Evolutionary conservation across 2,329 filamentous ascomycete genomes (phyloP).

Genomic region (Myriosclerotinia scirpicola): DNA sequence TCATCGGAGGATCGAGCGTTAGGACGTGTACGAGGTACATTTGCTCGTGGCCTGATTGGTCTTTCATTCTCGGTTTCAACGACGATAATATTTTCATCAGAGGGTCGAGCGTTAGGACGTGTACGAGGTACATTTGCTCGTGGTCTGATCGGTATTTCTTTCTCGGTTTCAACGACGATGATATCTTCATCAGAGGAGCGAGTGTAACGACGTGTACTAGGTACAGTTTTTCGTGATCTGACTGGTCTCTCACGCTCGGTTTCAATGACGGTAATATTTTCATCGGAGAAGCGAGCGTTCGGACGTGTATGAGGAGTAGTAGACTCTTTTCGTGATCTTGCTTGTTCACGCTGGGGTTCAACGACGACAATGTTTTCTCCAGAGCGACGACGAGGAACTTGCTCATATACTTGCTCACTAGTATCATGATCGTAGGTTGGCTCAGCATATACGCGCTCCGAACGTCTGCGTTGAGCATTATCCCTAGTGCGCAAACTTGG

Average conservation of each 20-base stretch:
- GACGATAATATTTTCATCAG: background rate
- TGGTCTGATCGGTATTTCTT: too few species aligned
- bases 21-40: too few species aligned
- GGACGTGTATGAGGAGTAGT: background rate
- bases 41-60: background rate
- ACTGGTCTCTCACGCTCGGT: background rate
- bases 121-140: too few species aligned
- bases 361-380: background rate
- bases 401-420: background rate
- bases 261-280: background rate
- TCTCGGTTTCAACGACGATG: too few species aligned
- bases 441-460: conserved; percentile 2
- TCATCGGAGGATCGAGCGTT: too few species aligned
- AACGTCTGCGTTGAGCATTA: conserved; percentile 8
- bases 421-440: conserved; percentile 1
- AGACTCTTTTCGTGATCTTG: background rate
- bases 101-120: background rate
- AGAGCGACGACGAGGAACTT: background rate
- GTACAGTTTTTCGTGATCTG: too few species aligned
- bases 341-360: conserved; percentile 1
- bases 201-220: too few species aligned
- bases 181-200: too few species aligned
- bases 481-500: conserved; percentile 3
- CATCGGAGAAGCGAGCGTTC: background rate
- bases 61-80: conserved; percentile 1